Evolutionary conservation across 345 rosid species (phyloP).

Genomic region (Citrus maxima): DNA sequence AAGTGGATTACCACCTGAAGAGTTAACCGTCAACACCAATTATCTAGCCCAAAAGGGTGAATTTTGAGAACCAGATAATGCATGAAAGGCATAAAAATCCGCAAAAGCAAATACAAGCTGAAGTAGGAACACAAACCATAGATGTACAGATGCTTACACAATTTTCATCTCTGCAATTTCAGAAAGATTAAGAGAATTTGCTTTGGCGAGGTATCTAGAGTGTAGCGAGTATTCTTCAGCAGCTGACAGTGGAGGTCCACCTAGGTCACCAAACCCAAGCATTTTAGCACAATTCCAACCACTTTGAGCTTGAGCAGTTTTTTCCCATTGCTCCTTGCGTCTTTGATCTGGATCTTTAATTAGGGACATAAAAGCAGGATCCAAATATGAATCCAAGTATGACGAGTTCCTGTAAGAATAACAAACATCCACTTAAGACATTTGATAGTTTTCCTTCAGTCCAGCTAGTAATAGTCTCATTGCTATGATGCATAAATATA

Average conservation of each 20-base stretch:
- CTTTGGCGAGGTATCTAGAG: constrained; percentile 94
- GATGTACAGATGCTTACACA: constrained; percentile 52
- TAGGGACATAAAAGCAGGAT: constrained; percentile 97
- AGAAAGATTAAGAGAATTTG: constrained; percentile 86
- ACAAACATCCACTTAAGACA: constrained; percentile 8
- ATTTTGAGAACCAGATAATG: constrained; percentile 3
- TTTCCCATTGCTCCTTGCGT: constrained; percentile 96
- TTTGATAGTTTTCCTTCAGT: neutral
- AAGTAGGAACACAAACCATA: constrained; percentile 1
- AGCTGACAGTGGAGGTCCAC: constrained; percentile 74
- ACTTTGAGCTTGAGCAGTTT: constrained; percentile 73
- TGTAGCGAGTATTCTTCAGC: constrained; percentile 97
- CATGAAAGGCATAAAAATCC: neutral
- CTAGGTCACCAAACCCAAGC: constrained; percentile 92
- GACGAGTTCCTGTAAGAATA: constrained; percentile 66
- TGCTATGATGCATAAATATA: neutral
- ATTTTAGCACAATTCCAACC: constrained; percentile 83
- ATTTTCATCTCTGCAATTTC: constrained; percentile 98
- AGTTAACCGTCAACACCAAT: neutral
- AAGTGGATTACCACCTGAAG: neutral
- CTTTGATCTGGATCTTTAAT: constrained; percentile 96
- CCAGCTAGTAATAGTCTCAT: neutral
- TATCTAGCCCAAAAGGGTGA: neutral
- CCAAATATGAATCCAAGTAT: constrained; percentile 80
- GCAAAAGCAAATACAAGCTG: neutral